A percentile compares a stretch with the other conserved stretches of the same genome.
phyloP scores from a whole-genome alignment of 208 protist genomes.

The Kentomonas sorsogonicus region DNA sequence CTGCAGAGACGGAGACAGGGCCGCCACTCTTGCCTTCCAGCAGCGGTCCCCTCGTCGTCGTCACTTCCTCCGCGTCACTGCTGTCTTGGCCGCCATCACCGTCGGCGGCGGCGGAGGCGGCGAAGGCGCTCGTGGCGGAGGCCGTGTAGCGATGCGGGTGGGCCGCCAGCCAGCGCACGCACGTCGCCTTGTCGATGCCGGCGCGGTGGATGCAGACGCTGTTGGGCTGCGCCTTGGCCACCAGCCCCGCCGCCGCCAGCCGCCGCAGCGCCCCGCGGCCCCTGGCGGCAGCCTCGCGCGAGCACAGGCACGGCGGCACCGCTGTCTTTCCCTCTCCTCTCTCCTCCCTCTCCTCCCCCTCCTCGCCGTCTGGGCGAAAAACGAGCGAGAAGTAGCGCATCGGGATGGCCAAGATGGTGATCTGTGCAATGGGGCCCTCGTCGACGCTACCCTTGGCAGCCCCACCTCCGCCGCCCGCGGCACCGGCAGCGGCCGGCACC shows the following conservation, averaged over 20 bases:
- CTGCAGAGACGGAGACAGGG: too few species aligned
- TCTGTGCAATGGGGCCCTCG: conserved; percentile 21
- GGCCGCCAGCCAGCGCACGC: conserved; percentile 33
- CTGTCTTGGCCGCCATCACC: too few species aligned
- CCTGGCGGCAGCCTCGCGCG: conserved; percentile 19
- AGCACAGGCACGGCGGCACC: conserved; percentile 16
- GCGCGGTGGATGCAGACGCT: conserved; percentile 41
- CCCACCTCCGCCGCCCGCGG: too few species aligned
- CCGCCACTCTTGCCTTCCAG: too few species aligned
- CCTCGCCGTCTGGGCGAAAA: conserved; percentile 15
- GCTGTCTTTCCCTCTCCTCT: too few species aligned
- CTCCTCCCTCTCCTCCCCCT: too few species aligned
- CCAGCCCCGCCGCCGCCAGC: conserved; percentile 22
- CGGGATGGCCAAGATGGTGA: conserved; percentile 51
- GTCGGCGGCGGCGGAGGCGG: too few species aligned
- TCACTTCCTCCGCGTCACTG: too few species aligned
- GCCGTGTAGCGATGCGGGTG: too few species aligned
- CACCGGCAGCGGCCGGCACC: conserved; percentile 23
- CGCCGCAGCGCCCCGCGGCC: conserved; percentile 9
- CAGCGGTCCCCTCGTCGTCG: too few species aligned
- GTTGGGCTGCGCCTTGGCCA: conserved; percentile 51
- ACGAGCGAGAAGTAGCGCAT: conserved; percentile 27
- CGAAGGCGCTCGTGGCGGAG: too few species aligned
- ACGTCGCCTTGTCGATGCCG: conserved; percentile 39
- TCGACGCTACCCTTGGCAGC: too few species aligned